phyloP scores from a whole-genome alignment of 2,329 filamentous ascomycete genomes.

The Ilyonectria robusta region DNA sequence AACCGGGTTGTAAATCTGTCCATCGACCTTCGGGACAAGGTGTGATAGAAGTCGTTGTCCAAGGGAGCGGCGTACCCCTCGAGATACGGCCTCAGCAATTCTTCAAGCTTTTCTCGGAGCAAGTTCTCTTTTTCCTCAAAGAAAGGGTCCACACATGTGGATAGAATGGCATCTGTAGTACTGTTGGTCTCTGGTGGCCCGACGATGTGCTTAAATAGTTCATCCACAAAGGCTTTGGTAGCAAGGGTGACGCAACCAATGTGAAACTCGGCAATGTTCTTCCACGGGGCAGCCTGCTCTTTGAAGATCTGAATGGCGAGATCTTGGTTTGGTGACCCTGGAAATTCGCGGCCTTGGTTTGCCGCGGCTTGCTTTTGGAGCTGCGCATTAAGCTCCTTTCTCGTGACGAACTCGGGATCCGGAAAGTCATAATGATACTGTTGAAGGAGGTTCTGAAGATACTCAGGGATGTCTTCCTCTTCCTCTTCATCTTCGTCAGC shows the following conservation, averaged over 20 bases:
- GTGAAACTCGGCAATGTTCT: constrained; percentile 57
- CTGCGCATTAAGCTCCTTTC: neutral
- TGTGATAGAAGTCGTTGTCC: constrained; percentile 50
- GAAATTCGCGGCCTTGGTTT: constrained; percentile 58
- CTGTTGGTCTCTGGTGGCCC: constrained; percentile 35
- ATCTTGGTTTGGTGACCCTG: constrained; percentile 52
- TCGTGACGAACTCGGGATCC: neutral
- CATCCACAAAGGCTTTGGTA: constrained; percentile 55
- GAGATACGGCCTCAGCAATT: constrained; percentile 56
- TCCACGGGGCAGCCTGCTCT: constrained; percentile 55
- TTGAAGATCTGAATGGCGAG: constrained; percentile 56
- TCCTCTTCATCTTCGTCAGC: neutral
- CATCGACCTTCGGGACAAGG: constrained; percentile 15
- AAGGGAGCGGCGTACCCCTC: constrained; percentile 46
- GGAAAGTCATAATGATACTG: constrained; percentile 41
- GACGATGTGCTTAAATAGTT: constrained; percentile 52
- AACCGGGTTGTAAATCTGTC: constrained; percentile 36
- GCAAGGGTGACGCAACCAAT: constrained; percentile 49
- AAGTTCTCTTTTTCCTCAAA: constrained; percentile 49
- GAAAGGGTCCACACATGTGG: constrained; percentile 49
- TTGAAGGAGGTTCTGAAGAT: constrained; percentile 46
- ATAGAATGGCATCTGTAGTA: constrained; percentile 43
- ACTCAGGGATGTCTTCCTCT: constrained; percentile 31
- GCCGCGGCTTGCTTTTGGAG: constrained; percentile 52
- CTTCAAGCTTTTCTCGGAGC: constrained; percentile 54